Conservation (phyloP, 352 stramenopile species). For the Phytopythium helicoides region DNA sequence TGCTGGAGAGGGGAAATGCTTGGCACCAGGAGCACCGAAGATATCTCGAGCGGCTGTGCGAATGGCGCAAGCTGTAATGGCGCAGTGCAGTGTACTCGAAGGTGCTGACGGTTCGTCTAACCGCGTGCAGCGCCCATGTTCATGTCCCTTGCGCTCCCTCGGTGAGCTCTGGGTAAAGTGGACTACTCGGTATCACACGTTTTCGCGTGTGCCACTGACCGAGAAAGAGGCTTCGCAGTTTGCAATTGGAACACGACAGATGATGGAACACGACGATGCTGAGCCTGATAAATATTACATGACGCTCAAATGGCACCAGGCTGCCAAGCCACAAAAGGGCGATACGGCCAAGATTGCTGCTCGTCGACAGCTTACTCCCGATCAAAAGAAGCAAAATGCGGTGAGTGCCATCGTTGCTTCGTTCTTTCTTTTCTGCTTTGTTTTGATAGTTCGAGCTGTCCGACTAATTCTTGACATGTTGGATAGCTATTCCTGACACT, state of each 20-base stretch:
- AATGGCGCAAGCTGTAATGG: constrained; percentile 62
- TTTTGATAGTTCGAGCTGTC: background rate
- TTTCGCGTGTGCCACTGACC: constrained; percentile 54
- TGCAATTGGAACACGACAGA: constrained; percentile 69
- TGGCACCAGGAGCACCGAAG: constrained; percentile 19
- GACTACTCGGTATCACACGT: constrained; percentile 77
- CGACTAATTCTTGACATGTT: constrained; percentile 1
- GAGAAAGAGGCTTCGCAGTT: constrained; percentile 65
- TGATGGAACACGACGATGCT: constrained; percentile 72
- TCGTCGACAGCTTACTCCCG: constrained; percentile 47
- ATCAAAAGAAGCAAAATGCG: constrained; percentile 80
- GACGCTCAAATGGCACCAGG: constrained; percentile 84
- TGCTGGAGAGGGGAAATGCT: constrained; percentile 46
- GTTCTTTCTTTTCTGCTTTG: no score
- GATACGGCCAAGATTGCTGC: constrained; percentile 85
- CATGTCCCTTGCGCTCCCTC: constrained; percentile 70
- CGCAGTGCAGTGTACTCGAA: constrained; percentile 68
- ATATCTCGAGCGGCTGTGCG: constrained; percentile 38
- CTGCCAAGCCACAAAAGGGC: constrained; percentile 78
- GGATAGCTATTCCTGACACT: constrained; percentile 59
- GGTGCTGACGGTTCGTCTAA: constrained; percentile 41
- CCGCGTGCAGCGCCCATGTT: constrained; percentile 65
- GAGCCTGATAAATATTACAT: constrained; percentile 56
- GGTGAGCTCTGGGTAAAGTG: constrained; percentile 82
- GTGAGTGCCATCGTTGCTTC: constrained; percentile 9